phyloP scores from a whole-genome alignment of 305 asterid genomes.

The Fraxinus platypoda region DNA sequence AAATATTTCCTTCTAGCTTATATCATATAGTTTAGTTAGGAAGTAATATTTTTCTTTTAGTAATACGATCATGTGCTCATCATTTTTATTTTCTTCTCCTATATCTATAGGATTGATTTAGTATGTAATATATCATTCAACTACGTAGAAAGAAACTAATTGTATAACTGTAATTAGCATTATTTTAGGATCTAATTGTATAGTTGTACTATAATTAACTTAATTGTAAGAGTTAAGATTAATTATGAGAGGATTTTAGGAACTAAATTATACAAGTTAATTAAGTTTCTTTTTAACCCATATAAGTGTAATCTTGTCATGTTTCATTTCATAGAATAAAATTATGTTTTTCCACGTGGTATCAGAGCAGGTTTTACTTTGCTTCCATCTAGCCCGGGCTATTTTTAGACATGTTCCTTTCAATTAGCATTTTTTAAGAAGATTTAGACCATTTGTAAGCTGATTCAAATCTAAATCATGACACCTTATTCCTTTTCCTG shows the following conservation, averaged over 20 bases:
- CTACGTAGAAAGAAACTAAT: background rate
- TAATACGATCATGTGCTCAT: background rate
- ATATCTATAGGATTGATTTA: background rate
- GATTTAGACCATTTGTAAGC: too few species aligned
- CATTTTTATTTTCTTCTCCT: background rate
- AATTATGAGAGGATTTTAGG: background rate
- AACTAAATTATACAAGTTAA: too few species aligned
- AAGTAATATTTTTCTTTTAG: background rate
- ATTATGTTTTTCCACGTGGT: background rate
- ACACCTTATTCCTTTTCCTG: too few species aligned
- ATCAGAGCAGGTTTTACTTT: background rate
- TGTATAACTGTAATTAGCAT: too few species aligned
- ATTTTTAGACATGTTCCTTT: background rate
- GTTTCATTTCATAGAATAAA: background rate
- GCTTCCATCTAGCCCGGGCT: background rate
- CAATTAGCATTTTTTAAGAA: background rate
- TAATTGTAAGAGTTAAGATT: background rate
- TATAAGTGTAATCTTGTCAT: background rate
- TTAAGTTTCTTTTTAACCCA: background rate
- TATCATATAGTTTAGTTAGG: background rate
- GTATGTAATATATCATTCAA: background rate
- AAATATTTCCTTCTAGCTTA: too few species aligned
- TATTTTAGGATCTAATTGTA: background rate
- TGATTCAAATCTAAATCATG: too few species aligned
- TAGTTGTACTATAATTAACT: background rate